Base-by-base conservation (phyloP, 257 asterid genomes). In the Solanum tacnaense region DNA sequence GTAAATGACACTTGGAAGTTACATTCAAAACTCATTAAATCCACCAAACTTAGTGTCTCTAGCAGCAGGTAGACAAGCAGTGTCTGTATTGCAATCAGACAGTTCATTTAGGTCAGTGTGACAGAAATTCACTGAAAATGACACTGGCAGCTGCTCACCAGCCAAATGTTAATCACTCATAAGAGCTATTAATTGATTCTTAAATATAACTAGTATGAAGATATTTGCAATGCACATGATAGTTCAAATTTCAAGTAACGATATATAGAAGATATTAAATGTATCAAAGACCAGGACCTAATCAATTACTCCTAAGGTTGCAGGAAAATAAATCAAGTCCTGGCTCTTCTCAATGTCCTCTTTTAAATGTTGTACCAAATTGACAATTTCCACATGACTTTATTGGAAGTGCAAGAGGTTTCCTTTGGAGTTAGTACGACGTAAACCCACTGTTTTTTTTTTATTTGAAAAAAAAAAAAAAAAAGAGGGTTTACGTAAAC, bases 1-100 rank as follows among this genome's bases (percentile, higher is more conserved):
- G 90, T n/a, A 67, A 87, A 72, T 46, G 87, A 86, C 89, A 39
- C 89, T 85, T 74, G 39, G 56, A 84, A 88, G 60, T 83, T 86
- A 65, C 70, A 86, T 35, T 60, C 39, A 36, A 27, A 78, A 9
- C 9, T 78, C 65, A 41, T 41, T 78, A 56, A 78, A 41, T 41
- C 65, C 16, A 58, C 25, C 36, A 41, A 78, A 78, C 38, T 78
- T 41, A 25, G 84, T 7, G n/a, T 76, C 84, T 76, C 84, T 39
- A n/a, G 84, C 83, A 38, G 84, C n/a, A 39, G 35, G 84, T 76
- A 39, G 35, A 76, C 20, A 29, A 39, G 84, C 60, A 39, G 60
- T n/a, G 31, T 76, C 84, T 25, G 34, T 23, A 41, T 38, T 38
- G 34, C 12, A 23, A 9, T n/a, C 18, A 39, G 20, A 76, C 60